Evolutionary conservation across 2,329 filamentous ascomycete genomes (phyloP), one percentile per base, ranked within the genome.

Genomic region (Drechslerella stenobrocha): DNA sequence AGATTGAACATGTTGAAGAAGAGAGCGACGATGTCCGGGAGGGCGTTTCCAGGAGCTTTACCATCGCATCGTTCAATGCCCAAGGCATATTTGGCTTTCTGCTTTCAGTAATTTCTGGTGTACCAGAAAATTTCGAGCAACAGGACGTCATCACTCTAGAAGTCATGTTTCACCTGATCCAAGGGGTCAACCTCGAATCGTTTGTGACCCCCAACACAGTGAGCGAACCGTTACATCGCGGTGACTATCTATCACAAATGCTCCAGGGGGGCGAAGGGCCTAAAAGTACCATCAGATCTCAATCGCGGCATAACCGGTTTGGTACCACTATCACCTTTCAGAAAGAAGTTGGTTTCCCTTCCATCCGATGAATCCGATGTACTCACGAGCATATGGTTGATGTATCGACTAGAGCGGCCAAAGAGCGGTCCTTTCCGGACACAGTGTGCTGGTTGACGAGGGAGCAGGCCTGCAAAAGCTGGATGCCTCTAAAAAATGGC

Each of bases 301-400:
- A 1, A 89, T 91, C 0, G 91, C 90, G 93, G 47, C 93, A 98
- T 76, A 95, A 91, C 72, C 84, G 93, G 30, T 98, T 97, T 74
- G 93, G 93, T 1, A 95, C 91, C 8, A 97, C 97, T 89, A 85
- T 96, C 30, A 97, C 92, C 91, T 84, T 98, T 34, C 90, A 95
- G 78, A 71, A 70, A 47, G 51, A 60, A 15, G 63, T 67, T 2
- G 4, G 20, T 28, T 20, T 9, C 13, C 7, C 7, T 28, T 7
- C 5, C 22, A 2, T n/a, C 24, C n/a, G 11, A 30, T 30, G 28
- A n/a, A n/a, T 30, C 28, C 28, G 13, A 28, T 5, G 20, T 47
- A 9, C 13, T n/a, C 7, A 15, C 7, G 23, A 26, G 13, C 3
- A 9, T 28, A 26, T 48, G 28, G n/a, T 20, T 60, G 18, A 45